Conservation (phyloP, 1,139 yeast species). For the Hyphopichia fennica region DNA sequence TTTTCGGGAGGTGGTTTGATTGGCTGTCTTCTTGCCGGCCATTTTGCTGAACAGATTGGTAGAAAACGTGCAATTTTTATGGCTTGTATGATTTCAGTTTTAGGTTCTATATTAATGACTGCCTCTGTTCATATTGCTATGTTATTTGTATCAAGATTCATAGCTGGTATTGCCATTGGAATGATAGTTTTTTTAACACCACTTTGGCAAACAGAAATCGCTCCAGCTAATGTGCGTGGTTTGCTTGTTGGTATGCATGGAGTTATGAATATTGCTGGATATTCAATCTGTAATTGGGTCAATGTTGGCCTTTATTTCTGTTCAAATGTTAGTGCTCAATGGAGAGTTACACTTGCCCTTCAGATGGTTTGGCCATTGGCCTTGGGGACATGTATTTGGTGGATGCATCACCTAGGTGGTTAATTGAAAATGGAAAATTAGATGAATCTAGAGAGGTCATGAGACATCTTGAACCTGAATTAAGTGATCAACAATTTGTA, state of each 20-base stretch:
- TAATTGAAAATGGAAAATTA: constrained; percentile 37
- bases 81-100: not conserved
- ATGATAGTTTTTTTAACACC: not conserved
- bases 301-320: not conserved
- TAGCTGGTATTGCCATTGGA: not conserved
- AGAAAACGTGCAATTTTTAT: not conserved
- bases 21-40: not conserved
- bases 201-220: not conserved
- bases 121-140: not conserved
- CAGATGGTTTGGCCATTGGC: not conserved
- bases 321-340: not conserved
- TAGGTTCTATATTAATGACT: not conserved
- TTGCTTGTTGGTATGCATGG: not conserved
- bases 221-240: not conserved
- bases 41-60: not conserved
- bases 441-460: constrained; percentile 34
- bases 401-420: constrained; percentile 59
- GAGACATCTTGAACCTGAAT: constrained; percentile 6
- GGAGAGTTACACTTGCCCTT: not conserved
- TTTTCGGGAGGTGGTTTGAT: not conserved
- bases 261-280: not conserved
- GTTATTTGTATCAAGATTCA: not conserved
- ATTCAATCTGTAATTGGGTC: not conserved
- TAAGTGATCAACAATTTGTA: not conserved
- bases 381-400: constrained; percentile 13